Percentiles rank a stretch among this genome's conserved stretches.
Evolutionary conservation across 2,329 filamentous ascomycete genomes (phyloP).

Genomic region (Pseudogymnoascus sp.): DNA sequence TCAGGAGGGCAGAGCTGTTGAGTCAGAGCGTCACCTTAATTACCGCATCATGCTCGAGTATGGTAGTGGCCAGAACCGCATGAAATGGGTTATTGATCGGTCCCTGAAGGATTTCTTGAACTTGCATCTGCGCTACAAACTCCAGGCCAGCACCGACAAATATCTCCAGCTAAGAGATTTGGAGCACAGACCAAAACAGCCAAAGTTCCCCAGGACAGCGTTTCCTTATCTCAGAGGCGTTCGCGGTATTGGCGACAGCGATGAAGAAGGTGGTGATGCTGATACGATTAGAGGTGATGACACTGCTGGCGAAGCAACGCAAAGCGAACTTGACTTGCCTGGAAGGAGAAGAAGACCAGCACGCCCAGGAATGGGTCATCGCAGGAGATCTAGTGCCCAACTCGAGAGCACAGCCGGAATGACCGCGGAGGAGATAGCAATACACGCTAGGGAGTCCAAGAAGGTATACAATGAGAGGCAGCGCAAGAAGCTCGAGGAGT

Average conservation of each 20-base stretch:
- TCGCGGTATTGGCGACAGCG: constrained; percentile 68
- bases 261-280: constrained; percentile 55
- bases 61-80: constrained; percentile 86
- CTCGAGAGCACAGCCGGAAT: constrained; percentile 24
- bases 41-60: constrained; percentile 94
- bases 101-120: constrained; percentile 87
- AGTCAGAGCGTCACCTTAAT: constrained; percentile 62
- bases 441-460: constrained; percentile 16
- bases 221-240: constrained; percentile 84
- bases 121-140: constrained; percentile 86
- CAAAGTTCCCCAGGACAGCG: constrained; percentile 79
- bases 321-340: constrained; percentile 57
- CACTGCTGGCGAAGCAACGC: constrained; percentile 54
- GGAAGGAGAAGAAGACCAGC: background rate
- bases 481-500: constrained; percentile 76
- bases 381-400: constrained; percentile 44
- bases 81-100: constrained; percentile 91
- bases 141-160: constrained; percentile 75
- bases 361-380: constrained; percentile 36
- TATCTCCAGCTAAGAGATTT: constrained; percentile 63
- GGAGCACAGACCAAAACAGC: constrained; percentile 68
- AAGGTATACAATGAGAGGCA: constrained; percentile 67
- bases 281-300: constrained; percentile 30
- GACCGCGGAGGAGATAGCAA: constrained; percentile 15
- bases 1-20: constrained; percentile 30